These are phyloP conservation scores for Arabidopsis lyrata DNA, from an alignment of 441 rosid genomes.

Conservation along the genomic window DNA sequence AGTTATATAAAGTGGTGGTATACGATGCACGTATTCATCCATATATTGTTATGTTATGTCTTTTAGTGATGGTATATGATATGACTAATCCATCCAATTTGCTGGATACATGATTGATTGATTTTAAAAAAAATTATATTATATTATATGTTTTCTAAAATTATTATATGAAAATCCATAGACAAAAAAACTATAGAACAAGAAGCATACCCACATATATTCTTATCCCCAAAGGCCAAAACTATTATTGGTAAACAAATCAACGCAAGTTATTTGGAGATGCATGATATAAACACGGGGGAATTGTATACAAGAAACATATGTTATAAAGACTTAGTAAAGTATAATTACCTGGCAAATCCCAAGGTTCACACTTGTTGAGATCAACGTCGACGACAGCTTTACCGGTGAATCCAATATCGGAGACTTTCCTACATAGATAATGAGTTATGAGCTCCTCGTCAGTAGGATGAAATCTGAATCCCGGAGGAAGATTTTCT, in stretches of 20 bases:
- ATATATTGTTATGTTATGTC: slow-evolving; percentile 7
- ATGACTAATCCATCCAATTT: slow-evolving; percentile 16
- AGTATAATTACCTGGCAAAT: slow-evolving; percentile 64
- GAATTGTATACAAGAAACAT: neutral
- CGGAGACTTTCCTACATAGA: slow-evolving; percentile 60
- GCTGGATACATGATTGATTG: slow-evolving; percentile 15
- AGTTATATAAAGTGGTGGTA: slow-evolving; percentile 13
- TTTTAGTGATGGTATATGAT: slow-evolving; percentile 2
- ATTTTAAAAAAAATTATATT: slow-evolving; percentile 16
- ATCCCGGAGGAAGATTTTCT: slow-evolving; percentile 80
- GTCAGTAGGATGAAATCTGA: slow-evolving; percentile 79
- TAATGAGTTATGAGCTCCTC: slow-evolving; percentile 76
- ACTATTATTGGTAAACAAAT: neutral
- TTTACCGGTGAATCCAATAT: slow-evolving; percentile 56
- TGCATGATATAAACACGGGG: neutral
- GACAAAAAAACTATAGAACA: slow-evolving; percentile 11
- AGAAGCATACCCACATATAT: slow-evolving; percentile 1
- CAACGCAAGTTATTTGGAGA: neutral
- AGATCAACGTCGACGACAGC: slow-evolving; percentile 77
- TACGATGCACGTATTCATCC: neutral
- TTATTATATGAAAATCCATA: slow-evolving; percentile 7
- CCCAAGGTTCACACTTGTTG: slow-evolving; percentile 83
- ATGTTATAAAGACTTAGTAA: neutral
- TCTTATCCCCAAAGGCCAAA: neutral
- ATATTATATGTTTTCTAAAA: neutral